Conservation (phyloP, 2,329 filamentous ascomycete species). For the Colletotrichum echinochloae region DNA sequence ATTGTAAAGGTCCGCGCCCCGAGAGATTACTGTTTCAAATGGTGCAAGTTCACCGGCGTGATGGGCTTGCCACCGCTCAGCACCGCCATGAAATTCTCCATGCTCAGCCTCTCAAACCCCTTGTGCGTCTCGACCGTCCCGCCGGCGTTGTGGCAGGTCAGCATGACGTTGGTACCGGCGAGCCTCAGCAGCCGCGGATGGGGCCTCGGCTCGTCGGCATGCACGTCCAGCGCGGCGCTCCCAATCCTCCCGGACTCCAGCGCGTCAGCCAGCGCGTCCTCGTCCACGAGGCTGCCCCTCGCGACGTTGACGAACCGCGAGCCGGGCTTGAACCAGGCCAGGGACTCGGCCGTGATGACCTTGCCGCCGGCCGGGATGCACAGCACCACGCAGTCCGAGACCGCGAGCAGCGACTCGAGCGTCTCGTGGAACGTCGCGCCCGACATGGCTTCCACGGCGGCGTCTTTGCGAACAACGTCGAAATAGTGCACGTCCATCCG, state of each 20-base stretch:
- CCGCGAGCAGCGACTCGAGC: slow-evolving; percentile 64
- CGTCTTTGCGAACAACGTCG: slow-evolving; percentile 65
- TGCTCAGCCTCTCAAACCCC: slow-evolving; percentile 75
- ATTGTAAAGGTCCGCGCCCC: too few species aligned
- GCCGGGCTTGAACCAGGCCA: slow-evolving; percentile 65
- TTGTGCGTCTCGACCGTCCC: slow-evolving; percentile 74
- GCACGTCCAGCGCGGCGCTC: slow-evolving; percentile 73
- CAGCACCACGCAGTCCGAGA: slow-evolving; percentile 71
- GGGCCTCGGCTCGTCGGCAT: slow-evolving; percentile 69
- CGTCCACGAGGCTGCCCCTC: slow-evolving; percentile 73
- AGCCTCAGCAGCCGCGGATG: slow-evolving; percentile 58
- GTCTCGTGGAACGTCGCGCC: slow-evolving; percentile 62
- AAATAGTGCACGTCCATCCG: slow-evolving; percentile 76
- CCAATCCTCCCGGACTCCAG: slow-evolving; percentile 63
- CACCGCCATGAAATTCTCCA: slow-evolving; percentile 74
- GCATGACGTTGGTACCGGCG: slow-evolving; percentile 60
- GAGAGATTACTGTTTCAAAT: slow-evolving; percentile 51
- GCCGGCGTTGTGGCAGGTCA: slow-evolving; percentile 77
- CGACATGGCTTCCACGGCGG: slow-evolving; percentile 55
- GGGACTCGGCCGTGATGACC: slow-evolving; percentile 61
- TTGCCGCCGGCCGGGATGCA: slow-evolving; percentile 66
- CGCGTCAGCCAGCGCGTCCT: slow-evolving; percentile 70
- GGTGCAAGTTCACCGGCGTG: slow-evolving; percentile 73
- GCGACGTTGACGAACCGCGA: slow-evolving; percentile 75
- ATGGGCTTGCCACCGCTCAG: slow-evolving; percentile 63